phyloP scores from a whole-genome alignment of 106 monocot genomes.

The Cymbidium sinense region DNA sequence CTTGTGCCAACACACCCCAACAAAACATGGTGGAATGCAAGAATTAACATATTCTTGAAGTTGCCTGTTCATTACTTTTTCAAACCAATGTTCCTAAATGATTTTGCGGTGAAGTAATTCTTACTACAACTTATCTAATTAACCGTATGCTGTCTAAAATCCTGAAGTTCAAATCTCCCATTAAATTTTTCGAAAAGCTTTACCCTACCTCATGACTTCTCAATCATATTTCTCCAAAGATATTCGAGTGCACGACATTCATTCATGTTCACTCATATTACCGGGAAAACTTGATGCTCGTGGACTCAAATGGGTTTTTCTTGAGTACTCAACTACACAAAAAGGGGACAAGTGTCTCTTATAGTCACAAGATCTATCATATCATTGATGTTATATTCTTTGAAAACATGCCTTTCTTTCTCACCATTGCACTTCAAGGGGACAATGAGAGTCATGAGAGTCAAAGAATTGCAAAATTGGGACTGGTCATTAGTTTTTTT shows the following conservation, averaged over 20 bases:
- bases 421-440: neutral
- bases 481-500: neutral
- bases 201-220: neutral
- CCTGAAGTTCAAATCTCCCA: neutral
- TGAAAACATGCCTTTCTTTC: neutral
- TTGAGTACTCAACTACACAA: neutral
- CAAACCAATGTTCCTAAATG: constrained; percentile 6
- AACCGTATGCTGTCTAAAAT: neutral
- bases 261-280: neutral
- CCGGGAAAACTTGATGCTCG: constrained; percentile 6
- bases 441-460: neutral
- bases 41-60: no score
- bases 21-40: constrained; percentile 20
- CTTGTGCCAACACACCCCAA: constrained; percentile 3
- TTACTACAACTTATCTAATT: neutral
- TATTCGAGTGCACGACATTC: neutral
- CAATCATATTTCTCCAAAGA: neutral
- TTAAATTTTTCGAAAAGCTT: neutral
- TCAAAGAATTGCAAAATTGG: neutral
- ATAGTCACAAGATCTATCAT: neutral
- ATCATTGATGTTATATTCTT: constrained; percentile 1
- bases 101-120: neutral
- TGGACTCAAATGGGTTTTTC: neutral
- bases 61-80: no score
- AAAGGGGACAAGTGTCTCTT: neutral